Percentiles rank a stretch among this genome's conserved stretches.
Evolutionary conservation across 768 basidiomycete species (phyloP).

Genomic region (Tulasnella sp.): DNA sequence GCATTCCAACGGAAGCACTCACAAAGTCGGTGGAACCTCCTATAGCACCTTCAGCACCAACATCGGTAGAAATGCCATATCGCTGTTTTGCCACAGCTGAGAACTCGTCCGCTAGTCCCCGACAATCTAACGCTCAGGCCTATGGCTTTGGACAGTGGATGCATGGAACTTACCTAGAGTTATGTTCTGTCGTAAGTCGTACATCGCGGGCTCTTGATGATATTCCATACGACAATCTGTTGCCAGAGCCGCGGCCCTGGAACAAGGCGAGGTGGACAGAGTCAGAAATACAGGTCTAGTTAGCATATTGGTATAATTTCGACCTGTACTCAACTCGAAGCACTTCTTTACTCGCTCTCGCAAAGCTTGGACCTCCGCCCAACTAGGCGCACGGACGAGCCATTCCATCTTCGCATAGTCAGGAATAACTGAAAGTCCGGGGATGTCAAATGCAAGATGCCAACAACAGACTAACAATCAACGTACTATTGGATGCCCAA

Average conservation of each 20-base stretch:
- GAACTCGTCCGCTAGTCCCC: slow-evolving; percentile 46
- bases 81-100: slow-evolving; percentile 47
- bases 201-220: slow-evolving; percentile 27
- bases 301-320: background rate
- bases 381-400: slow-evolving; percentile 60
- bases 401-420: slow-evolving; percentile 65
- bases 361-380: slow-evolving; percentile 46
- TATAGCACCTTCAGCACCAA: slow-evolving; percentile 57
- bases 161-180: slow-evolving; percentile 43
- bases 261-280: background rate
- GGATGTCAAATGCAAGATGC: background rate
- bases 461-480: too few species aligned
- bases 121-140: slow-evolving; percentile 2
- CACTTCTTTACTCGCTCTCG: slow-evolving; percentile 54
- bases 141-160: slow-evolving; percentile 25
- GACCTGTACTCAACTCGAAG: slow-evolving; percentile 43
- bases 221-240: slow-evolving; percentile 50
- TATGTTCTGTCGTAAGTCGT: slow-evolving; percentile 59
- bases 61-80: slow-evolving; percentile 36
- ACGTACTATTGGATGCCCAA: slow-evolving; percentile 57
- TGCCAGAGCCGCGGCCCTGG: slow-evolving; percentile 29
- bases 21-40: slow-evolving; percentile 78
- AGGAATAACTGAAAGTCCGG: slow-evolving; percentile 43
- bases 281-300: slow-evolving; percentile 10
- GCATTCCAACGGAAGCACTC: slow-evolving; percentile 28